These are phyloP conservation scores for Mrakia gelida DNA, from an alignment of 768 basidiomycete species.

Conservation along the genomic window DNA sequence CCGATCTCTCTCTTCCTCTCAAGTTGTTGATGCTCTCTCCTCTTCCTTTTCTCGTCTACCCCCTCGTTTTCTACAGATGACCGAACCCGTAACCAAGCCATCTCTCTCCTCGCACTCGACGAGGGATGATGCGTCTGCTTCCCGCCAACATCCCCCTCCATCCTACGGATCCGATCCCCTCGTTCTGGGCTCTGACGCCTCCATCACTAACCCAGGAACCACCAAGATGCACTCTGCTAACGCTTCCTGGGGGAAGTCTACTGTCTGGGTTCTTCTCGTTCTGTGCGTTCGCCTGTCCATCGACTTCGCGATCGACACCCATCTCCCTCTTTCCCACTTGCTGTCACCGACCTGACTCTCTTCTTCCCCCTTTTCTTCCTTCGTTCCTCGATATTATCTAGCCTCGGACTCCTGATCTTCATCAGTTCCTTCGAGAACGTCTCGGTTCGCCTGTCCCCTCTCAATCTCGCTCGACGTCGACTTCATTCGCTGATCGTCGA, in stretches of 20 bases:
- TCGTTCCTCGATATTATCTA: neutral
- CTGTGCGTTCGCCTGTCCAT: neutral
- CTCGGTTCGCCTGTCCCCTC: neutral
- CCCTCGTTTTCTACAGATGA: too few species aligned
- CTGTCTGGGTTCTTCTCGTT: neutral
- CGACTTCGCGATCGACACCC: neutral
- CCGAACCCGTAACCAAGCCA: too few species aligned
- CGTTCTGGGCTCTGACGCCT: neutral
- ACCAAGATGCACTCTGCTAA: neutral
- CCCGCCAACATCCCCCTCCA: neutral
- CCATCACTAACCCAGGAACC: neutral
- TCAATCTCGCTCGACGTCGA: neutral
- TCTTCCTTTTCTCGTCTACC: too few species aligned
- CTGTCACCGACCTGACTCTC: neutral
- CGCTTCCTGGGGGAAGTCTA: neutral
- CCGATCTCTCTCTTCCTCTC: too few species aligned
- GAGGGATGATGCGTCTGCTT: neutral
- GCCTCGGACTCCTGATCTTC: neutral
- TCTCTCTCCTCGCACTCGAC: too few species aligned
- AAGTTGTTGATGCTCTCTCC: too few species aligned
- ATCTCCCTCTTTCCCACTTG: too few species aligned
- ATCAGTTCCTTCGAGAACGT: neutral
- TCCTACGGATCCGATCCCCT: neutral
- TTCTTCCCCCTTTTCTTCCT: neutral
- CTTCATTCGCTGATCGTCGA: neutral